A percentile compares a stretch with the other conserved stretches of the same genome.
Conservation (phyloP, 805 yeast species). For the Grigorovia humatica region DNA sequence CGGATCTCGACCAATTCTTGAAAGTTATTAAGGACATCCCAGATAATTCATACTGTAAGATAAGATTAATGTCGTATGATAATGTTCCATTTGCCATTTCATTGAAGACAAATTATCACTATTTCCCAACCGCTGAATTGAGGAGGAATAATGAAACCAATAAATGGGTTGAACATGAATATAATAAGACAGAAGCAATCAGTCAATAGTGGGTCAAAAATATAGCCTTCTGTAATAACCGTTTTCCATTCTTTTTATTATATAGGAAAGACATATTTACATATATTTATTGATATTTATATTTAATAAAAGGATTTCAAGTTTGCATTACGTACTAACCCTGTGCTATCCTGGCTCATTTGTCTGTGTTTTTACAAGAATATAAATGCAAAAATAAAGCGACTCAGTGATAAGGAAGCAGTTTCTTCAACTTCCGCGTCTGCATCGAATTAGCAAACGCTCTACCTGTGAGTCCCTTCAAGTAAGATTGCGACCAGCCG, state of each 20-base stretch:
- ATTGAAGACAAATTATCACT: conserved; percentile 78
- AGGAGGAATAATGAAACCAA: conserved; percentile 37
- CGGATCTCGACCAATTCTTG: conserved; percentile 58
- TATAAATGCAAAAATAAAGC: too few species aligned
- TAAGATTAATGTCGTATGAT: conserved; percentile 76
- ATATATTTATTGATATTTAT: too few species aligned
- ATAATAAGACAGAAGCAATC: conserved; percentile 27
- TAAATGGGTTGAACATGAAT: conserved; percentile 47
- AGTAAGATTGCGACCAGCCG: conserved; percentile 61
- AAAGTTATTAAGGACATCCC: conserved; percentile 57
- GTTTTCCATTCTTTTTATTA: too few species aligned
- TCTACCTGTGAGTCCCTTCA: conserved; percentile 51
- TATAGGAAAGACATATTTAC: too few species aligned
- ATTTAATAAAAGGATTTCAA: too few species aligned
- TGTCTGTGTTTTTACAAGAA: not conserved
- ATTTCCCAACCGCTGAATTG: conserved; percentile 65
- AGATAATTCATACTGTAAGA: conserved; percentile 70
- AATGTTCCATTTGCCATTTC: conserved; percentile 81
- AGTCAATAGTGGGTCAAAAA: not conserved
- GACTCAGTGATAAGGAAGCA: conserved; percentile 37
- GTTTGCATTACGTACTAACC: too few species aligned
- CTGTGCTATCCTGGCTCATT: too few species aligned
- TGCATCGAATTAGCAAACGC: conserved; percentile 47
- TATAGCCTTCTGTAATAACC: too few species aligned
- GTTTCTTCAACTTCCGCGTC: conserved; percentile 46